Evolutionary conservation across 495 filamentous ascomycete species (phyloP), one percentile per base, ranked within the genome.

Genomic region (Xanthoparmelia taractica): DNA sequence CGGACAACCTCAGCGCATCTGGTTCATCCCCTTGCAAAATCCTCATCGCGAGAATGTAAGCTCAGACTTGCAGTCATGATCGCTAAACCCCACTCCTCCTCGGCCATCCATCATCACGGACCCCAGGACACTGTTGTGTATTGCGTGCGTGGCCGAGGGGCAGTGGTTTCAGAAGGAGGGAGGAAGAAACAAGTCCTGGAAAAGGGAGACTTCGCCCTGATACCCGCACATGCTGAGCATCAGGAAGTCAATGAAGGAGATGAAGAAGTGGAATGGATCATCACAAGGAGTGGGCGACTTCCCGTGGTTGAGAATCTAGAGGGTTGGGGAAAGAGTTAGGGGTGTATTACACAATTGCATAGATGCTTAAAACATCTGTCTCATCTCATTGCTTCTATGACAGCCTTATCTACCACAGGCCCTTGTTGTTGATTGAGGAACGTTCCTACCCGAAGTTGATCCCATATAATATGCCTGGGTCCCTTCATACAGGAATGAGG

Each of bases 221-320:
- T 89, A 33, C 85, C 85, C 0, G 78, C 85, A 0, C 86, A 77
- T 74, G 81, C 80, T 0, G 84, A 88, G 68, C 84, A 88, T 70
- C 85, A 88, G 67, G 79, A 80, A 68, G 72, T 86, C n/a, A 88
- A 88, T 69, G 82, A 87, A 31, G 76, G 77, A 15, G 80, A 82
- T 33, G 78, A 77, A 31, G 81, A 85, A 25, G 70, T 86, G 17
- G 75, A 79, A 36, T 85, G 84, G 82, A 78, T 87, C 23, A 77
- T 87, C 47, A 82, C 79, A 12, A 76, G 84, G 20, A 82, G 79
- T 70, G 86, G 85, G 15, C 67, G 78, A 7, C 71, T 75, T 56
- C 84, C 84, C 2, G 74, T 81, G 4, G 83, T 86, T 18, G 79
- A 80, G 57, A 81, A 84, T 67, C 67, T 88, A 27, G 75, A 78